Conservation (phyloP, 2,329 filamentous ascomycete species). For the Rhynchosporium graminicola region DNA sequence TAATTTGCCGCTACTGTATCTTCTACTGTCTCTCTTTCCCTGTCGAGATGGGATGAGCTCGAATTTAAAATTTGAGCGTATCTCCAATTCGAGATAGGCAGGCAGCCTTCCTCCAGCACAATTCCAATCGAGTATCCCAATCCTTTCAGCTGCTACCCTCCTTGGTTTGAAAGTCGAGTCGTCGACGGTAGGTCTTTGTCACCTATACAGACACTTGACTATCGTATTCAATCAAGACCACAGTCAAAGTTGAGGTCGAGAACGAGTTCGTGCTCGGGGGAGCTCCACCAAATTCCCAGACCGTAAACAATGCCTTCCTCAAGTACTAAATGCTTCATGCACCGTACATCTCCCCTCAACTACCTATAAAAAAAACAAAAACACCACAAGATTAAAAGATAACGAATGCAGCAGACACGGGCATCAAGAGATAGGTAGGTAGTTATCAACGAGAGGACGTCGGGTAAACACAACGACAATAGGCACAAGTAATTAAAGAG, state of each 20-base stretch:
- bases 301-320: slow-evolving; percentile 1
- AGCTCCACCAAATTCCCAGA: slow-evolving; percentile 9
- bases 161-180: slow-evolving; percentile 2
- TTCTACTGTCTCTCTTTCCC: background rate
- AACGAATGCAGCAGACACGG: background rate
- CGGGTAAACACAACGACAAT: background rate
- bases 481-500: background rate
- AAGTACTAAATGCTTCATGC: background rate
- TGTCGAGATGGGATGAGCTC: background rate
- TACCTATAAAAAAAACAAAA: background rate
- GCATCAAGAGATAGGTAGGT: background rate
- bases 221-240: background rate
- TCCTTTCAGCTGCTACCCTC: background rate
- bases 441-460: background rate
- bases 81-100: background rate
- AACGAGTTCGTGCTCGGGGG: background rate
- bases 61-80: background rate
- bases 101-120: background rate
- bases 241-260: background rate
- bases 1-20: background rate
- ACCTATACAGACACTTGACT: background rate
- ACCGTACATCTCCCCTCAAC: background rate
- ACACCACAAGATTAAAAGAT: background rate
- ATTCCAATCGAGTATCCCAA: background rate
- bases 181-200: background rate